Base-by-base conservation (phyloP, 768 basidiomycete species). In the Xerocomus brunneocitrinus region DNA sequence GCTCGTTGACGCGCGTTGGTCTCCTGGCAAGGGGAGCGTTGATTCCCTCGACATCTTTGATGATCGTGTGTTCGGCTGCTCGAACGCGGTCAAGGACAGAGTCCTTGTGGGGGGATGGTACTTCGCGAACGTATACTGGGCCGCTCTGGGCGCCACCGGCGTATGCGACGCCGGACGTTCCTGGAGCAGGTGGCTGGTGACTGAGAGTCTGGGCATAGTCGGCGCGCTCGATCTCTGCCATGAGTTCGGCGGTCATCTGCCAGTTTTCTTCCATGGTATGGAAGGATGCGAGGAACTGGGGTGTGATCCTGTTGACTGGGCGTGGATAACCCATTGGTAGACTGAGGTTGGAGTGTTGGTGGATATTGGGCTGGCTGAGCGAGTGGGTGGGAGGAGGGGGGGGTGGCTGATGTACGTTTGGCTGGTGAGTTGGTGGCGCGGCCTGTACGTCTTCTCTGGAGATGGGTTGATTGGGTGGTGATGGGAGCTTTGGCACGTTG, bases 211-310 rank as follows among this genome's bases (percentile, higher is more conserved):
- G 83, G 51, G 83, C 80, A 56, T 80, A 69, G 67, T 87, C 83
- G n/a, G 82, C 83, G 40, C 81, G 78, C 62, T 89, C 87, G 56
- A 87, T 84, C 57, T 87, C 84, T 31, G 81, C 82, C 68, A 87
- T 72, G 28, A 87, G 74, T 57, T 87, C 83, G 34, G 81, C 80
- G 0, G 85, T 85, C 76, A 88, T 79, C 47, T 84, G 78, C 77
- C 81, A 86, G 38, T 75, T 75, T 39, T 81, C 82, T 35, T 82
- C 81, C 62, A 78, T 61, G 10, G 73, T 67, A 39, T 80, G 77
- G 62, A 77, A 82, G 52, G 81, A 79, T 0, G 74, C 69, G 19
- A 85, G 76, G 63, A 86, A 85, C 28, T 76, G 78, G 4, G 78
- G 74, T 0, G 79, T 71, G 6, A 75, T 74, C 44, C 84, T 82